These are phyloP conservation scores for Coniochaeta ligniaria DNA, from an alignment of 2,329 filamentous ascomycete species.

Conservation along the genomic window DNA sequence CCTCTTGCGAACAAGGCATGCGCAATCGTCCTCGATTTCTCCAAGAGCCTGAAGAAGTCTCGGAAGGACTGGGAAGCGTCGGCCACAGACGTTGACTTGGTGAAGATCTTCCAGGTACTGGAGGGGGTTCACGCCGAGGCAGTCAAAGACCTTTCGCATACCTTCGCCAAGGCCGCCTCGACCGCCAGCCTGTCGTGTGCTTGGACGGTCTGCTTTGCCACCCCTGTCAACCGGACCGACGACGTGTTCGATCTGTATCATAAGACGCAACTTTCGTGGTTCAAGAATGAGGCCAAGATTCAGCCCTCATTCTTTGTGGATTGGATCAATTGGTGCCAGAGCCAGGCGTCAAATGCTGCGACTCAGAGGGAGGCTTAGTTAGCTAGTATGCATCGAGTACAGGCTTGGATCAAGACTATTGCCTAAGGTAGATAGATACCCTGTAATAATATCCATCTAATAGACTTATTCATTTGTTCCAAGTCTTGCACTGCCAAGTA, in stretches of 20 bases:
- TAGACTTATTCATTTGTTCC: neutral
- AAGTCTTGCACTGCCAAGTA: neutral
- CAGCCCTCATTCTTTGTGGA: conserved; percentile 62
- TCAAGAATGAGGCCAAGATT: conserved; percentile 50
- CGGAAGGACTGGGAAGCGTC: conserved; percentile 34
- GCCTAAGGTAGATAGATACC: neutral
- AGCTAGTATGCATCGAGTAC: neutral
- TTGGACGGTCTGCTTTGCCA: conserved; percentile 51
- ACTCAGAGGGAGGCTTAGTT: neutral
- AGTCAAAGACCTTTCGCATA: conserved; percentile 53
- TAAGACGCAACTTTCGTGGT: conserved; percentile 52
- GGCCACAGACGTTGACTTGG: conserved; percentile 31
- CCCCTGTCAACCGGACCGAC: conserved; percentile 36
- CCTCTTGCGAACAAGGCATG: conserved; percentile 67
- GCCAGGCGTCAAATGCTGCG: conserved; percentile 11
- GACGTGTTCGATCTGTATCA: conserved; percentile 58
- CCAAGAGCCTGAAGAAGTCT: conserved; percentile 57
- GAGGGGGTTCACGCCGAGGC: conserved; percentile 62
- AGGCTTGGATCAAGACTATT: neutral
- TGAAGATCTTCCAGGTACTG: conserved; percentile 49
- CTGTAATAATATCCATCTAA: neutral
- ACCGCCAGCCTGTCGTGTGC: conserved; percentile 62
- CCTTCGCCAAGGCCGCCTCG: conserved; percentile 69
- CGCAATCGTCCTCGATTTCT: conserved; percentile 65
- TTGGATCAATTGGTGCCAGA: conserved; percentile 62